phyloP scores from a whole-genome alignment of 805 yeast species.

The Clavispora fructus region DNA sequence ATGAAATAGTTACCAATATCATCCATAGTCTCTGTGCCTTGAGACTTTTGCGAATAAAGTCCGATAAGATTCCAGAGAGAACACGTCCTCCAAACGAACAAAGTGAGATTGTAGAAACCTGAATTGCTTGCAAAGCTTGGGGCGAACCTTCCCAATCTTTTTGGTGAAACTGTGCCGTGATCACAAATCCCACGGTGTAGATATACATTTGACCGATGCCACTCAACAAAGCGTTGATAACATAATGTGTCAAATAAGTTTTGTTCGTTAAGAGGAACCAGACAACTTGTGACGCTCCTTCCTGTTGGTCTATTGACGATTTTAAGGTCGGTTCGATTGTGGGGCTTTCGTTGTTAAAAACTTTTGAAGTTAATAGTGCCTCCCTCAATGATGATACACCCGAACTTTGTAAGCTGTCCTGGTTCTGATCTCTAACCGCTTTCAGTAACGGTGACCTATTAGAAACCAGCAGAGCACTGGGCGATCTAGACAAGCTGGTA shows the following conservation, averaged over 20 bases:
- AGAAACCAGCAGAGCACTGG: slow-evolving; percentile 6
- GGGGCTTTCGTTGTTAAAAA: neutral
- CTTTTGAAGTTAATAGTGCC: neutral
- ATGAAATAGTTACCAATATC: slow-evolving; percentile 38
- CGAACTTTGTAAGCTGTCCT: neutral
- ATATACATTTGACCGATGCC: slow-evolving; percentile 71
- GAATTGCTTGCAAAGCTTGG: slow-evolving; percentile 58
- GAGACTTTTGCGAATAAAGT: slow-evolving; percentile 46
- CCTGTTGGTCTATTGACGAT: neutral
- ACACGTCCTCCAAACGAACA: slow-evolving; percentile 64
- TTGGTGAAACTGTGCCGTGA: slow-evolving; percentile 35
- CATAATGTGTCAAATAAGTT: slow-evolving; percentile 46
- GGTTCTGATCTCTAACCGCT: neutral
- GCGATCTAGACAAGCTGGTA: slow-evolving; percentile 17
- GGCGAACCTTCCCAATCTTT: slow-evolving; percentile 37
- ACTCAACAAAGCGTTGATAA: slow-evolving; percentile 52
- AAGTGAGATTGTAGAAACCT: slow-evolving; percentile 62
- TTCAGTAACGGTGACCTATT: slow-evolving; percentile 7
- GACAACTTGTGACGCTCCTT: slow-evolving; percentile 14
- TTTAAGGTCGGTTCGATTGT: neutral
- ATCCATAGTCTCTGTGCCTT: slow-evolving; percentile 66
- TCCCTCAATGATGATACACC: neutral
- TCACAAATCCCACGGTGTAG: slow-evolving; percentile 70
- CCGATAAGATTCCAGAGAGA: slow-evolving; percentile 61
- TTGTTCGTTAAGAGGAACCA: slow-evolving; percentile 18